These are phyloP conservation scores for Lobulomyces angularis DNA, from an alignment of 192 early-diverging fungal genomes.

Conservation along the genomic window DNA sequence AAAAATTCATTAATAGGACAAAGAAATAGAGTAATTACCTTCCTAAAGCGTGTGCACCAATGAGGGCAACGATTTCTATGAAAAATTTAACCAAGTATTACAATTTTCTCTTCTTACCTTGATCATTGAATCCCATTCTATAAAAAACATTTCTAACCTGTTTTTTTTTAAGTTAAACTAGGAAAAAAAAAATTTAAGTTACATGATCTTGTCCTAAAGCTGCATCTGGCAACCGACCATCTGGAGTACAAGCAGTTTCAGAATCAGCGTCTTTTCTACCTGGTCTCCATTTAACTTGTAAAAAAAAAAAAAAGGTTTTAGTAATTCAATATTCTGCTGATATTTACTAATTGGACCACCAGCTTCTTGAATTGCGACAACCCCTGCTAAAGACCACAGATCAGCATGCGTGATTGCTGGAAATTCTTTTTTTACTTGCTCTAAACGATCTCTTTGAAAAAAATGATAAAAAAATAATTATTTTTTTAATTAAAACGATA, in stretches of 20 bases:
- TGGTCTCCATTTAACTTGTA: conserved; percentile 4
- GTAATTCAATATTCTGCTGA: conserved; percentile 29
- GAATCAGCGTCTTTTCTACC: conserved; percentile 37
- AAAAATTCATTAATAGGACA: conserved; percentile 5
- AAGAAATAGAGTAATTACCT: not conserved
- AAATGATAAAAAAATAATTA: conserved; percentile 1
- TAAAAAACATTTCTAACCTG: conserved; percentile 44
- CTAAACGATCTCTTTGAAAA: conserved; percentile 24
- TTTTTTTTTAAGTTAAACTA: too few relatives aligned
- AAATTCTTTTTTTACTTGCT: conserved; percentile 51
- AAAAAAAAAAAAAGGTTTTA: conserved; percentile 8
- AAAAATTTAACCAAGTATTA: too few relatives aligned
- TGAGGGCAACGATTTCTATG: conserved; percentile 59
- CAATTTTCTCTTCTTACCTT: too few relatives aligned
- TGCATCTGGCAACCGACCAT: conserved; percentile 58
- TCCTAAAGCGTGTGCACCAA: conserved; percentile 54
- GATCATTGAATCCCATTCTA: conserved; percentile 56
- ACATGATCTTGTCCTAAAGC: conserved; percentile 38
- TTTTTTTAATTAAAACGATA: not conserved
- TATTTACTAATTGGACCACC: conserved; percentile 57
- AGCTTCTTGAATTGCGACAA: conserved; percentile 55
- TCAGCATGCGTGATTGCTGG: conserved; percentile 57
- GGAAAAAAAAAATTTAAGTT: too few relatives aligned
- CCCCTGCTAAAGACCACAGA: conserved; percentile 64
- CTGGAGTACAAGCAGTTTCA: conserved; percentile 43